Evolutionary conservation across 2,329 filamentous ascomycete species (phyloP).

Genomic region (Cercospora berteroae): DNA sequence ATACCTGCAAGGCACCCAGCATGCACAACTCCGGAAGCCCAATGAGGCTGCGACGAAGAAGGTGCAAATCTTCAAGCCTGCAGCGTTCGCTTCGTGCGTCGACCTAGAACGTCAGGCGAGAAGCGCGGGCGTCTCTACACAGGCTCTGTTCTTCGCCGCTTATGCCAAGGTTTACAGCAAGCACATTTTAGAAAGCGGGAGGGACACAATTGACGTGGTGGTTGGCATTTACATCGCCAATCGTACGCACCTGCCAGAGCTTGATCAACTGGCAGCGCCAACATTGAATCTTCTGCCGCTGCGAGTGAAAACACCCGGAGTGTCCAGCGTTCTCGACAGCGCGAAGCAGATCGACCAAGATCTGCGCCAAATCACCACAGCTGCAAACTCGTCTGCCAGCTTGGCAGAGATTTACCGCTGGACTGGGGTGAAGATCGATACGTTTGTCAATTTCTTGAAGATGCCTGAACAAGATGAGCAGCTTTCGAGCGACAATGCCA

Average conservation of each 20-base stretch:
- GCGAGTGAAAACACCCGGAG: conserved; percentile 47
- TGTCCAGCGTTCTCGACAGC: conserved; percentile 45
- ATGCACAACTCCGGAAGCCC: conserved; percentile 20
- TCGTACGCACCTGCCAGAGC: conserved; percentile 55
- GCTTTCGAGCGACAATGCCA: conserved; percentile 3
- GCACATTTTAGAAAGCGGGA: conserved; percentile 23
- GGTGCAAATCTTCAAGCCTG: conserved; percentile 51
- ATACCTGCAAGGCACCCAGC: conserved; percentile 43
- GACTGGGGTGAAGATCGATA: conserved; percentile 69
- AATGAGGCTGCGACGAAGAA: conserved; percentile 25
- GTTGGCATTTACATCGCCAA: conserved; percentile 85
- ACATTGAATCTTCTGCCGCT: conserved; percentile 79
- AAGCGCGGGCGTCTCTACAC: conserved; percentile 61
- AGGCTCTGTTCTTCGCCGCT: conserved; percentile 72
- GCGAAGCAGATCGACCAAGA: conserved; percentile 67
- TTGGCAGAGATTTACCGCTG: conserved; percentile 71
- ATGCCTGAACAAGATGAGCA: conserved; percentile 42
- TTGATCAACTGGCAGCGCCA: conserved; percentile 59
- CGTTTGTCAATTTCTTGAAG: conserved; percentile 78
- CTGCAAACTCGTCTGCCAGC: conserved; percentile 57
- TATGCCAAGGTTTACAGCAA: conserved; percentile 57
- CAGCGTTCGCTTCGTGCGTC: conserved; percentile 45
- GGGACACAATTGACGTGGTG: conserved; percentile 46
- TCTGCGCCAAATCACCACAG: conserved; percentile 59
- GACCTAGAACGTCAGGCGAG: conserved; percentile 47